These are phyloP conservation scores for Spinellus fusiger DNA, from an alignment of 192 early-diverging fungal genomes.

Conservation along the genomic window DNA sequence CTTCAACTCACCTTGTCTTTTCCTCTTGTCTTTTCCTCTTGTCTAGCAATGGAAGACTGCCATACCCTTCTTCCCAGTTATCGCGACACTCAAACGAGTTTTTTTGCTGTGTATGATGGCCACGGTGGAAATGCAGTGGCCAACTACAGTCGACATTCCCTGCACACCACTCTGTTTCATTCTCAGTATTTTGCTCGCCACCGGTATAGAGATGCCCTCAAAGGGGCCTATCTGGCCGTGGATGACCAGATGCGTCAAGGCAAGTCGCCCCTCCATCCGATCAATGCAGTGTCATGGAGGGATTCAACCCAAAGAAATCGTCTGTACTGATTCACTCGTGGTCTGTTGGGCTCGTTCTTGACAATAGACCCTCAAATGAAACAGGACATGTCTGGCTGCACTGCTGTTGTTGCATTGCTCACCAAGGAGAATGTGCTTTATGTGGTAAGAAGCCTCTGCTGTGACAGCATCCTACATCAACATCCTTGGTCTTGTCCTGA, in stretches of 20 bases:
- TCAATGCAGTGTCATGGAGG: too few species aligned
- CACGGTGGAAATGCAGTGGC: constrained; percentile 84
- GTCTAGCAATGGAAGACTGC: constrained; percentile 91
- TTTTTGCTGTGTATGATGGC: constrained; percentile 95
- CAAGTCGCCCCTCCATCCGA: too few species aligned
- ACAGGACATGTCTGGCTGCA: constrained; percentile 86
- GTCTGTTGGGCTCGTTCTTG: too few species aligned
- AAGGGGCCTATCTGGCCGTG: constrained; percentile 72
- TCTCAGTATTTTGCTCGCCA: constrained; percentile 56
- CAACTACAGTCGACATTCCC: constrained; percentile 71
- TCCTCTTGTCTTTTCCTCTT: too few species aligned
- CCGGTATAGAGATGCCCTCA: constrained; percentile 73
- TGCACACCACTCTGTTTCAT: constrained; percentile 67
- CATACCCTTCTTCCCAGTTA: constrained; percentile 77
- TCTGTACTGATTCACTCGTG: too few species aligned
- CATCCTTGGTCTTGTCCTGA: not conserved
- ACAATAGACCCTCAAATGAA: constrained; percentile 28
- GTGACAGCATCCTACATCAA: too few species aligned
- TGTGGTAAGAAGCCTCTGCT: constrained; percentile 11
- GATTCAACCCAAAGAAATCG: too few species aligned
- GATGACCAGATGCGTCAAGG: constrained; percentile 73
- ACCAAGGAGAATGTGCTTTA: constrained; percentile 20
- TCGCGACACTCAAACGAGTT: constrained; percentile 56
- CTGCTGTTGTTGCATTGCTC: constrained; percentile 58
- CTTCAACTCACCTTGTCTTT: too few species aligned